Evolutionary conservation across 202 grass and related monocot genomes (phyloP), one percentile per base, ranked within the genome.

Genomic region (Setaria italica): DNA sequence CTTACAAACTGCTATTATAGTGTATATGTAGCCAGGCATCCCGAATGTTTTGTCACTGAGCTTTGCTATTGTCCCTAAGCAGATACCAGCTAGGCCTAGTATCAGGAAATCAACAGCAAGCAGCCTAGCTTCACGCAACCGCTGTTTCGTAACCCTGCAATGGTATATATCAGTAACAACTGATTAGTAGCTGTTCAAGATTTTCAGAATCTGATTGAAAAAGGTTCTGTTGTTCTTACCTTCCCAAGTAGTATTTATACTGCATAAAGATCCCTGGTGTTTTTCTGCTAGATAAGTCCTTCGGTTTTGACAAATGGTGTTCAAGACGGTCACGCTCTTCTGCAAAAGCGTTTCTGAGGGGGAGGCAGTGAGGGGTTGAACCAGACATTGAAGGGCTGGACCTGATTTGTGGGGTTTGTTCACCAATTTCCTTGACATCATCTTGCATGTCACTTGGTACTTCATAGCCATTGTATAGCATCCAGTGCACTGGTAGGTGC

Each of bases 1-100:
- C 96, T 99, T 94, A 99, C 96, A 94, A 67, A 95, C 92, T 80
- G 96, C 91, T 78, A 99, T 99, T 66, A 94, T 94, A 7, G 96
- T 94, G 55, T 99, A 99, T 25, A 87, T 86, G 78, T 99, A 99
- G 34, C 93, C 93, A 50, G 88, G 86, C 86, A 90, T 89, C 7
- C 91, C 93, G 16, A 99, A 94, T 80, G 89, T 89, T n/a, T 78
- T 50, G 62, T 99, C 96, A 42, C 80, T 89, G 32, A 90, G 80
- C 87, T 92, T 90, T 3, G 93, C 89, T 62, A 99, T 93, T 11
- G 62, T 89, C 16, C 96, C 96, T 74, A 99, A 86, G 90, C 96
- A 99, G 76, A 95, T 92, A 82, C 96, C 96, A 88, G 96, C 96
- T 74, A 99, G 88, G 35, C 96, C 86, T 39, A 99, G 91, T 79